Conservation (phyloP, 305 asterid genomes). For the Caryopteris hybrid region DNA sequence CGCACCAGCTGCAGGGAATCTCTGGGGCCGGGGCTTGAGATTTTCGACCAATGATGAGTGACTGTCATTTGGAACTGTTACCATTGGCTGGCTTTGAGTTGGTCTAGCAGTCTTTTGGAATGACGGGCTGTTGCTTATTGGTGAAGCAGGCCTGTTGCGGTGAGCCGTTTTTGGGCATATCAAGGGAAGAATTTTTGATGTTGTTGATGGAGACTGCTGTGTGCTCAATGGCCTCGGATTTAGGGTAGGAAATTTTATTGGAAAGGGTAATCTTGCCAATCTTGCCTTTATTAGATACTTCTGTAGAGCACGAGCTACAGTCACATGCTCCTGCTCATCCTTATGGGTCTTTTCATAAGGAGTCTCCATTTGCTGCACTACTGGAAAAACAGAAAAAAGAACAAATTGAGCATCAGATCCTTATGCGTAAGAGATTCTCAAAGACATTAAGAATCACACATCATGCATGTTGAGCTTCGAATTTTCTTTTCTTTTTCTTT, state of each 20-base stretch:
- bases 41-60: slow-evolving; percentile 29
- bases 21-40: slow-evolving; percentile 34
- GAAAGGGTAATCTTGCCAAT: slow-evolving; percentile 57
- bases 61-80: slow-evolving; percentile 25
- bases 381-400: slow-evolving; percentile 32
- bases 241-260: slow-evolving; percentile 65
- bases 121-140: slow-evolving; percentile 25
- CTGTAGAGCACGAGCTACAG: slow-evolving; percentile 88
- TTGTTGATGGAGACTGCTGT: slow-evolving; percentile 48
- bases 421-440: neutral
- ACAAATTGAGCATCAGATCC: slow-evolving; percentile 11
- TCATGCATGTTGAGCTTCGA: too few relatives aligned
- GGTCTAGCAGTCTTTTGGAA: slow-evolving; percentile 29
- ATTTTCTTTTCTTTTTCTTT: too few relatives aligned
- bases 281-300: slow-evolving; percentile 64
- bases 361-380: slow-evolving; percentile 69
- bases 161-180: slow-evolving; percentile 59
- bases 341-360: slow-evolving; percentile 48
- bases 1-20: slow-evolving; percentile 86
- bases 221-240: slow-evolving; percentile 48
- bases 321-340: slow-evolving; percentile 95
- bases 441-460: neutral
- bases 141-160: slow-evolving; percentile 42
- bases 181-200: slow-evolving; percentile 86
- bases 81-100: slow-evolving; percentile 30